Conservation (phyloP, 192 early-diverging fungal genomes). For the Phlyctochytrium planicorne region DNA sequence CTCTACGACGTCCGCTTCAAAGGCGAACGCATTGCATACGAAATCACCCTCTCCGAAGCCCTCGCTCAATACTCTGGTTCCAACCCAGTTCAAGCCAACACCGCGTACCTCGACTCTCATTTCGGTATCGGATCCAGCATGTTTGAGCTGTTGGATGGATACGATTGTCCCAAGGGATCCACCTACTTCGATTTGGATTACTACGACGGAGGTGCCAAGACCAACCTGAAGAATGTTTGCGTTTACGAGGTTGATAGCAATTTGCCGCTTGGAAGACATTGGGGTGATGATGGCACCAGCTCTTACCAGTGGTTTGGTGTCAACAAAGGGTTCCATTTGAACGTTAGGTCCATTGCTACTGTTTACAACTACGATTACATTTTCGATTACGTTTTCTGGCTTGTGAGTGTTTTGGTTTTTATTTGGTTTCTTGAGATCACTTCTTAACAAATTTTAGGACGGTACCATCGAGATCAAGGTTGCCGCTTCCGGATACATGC, state of each 20-base stretch:
- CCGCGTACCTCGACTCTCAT: conserved; percentile 13
- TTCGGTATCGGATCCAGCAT: conserved; percentile 9
- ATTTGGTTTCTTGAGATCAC: background rate
- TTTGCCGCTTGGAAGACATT: background rate
- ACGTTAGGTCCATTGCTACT: conserved; percentile 8
- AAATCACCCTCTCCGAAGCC: conserved; percentile 18
- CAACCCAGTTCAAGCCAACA: conserved; percentile 8
- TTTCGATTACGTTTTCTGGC: conserved; percentile 21
- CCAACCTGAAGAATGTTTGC: conserved; percentile 6
- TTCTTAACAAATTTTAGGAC: background rate
- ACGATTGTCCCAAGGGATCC: conserved; percentile 9
- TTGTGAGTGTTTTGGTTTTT: background rate
- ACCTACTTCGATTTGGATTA: conserved; percentile 7
- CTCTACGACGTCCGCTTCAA: conserved; percentile 14
- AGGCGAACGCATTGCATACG: conserved; percentile 13
- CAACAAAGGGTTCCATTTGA: conserved; percentile 10
- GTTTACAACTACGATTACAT: conserved; percentile 22
- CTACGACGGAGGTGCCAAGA: conserved; percentile 5
- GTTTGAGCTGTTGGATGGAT: conserved; percentile 10
- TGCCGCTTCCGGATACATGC: conserved; percentile 18
- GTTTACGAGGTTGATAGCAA: conserved; percentile 8
- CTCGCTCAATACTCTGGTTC: conserved; percentile 15
- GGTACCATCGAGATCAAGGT: conserved; percentile 22
- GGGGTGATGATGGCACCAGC: background rate
- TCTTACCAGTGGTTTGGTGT: background rate